These are phyloP conservation scores for Dispira simplex DNA, from an alignment of 192 early-diverging fungal genomes.

Conservation along the genomic window DNA sequence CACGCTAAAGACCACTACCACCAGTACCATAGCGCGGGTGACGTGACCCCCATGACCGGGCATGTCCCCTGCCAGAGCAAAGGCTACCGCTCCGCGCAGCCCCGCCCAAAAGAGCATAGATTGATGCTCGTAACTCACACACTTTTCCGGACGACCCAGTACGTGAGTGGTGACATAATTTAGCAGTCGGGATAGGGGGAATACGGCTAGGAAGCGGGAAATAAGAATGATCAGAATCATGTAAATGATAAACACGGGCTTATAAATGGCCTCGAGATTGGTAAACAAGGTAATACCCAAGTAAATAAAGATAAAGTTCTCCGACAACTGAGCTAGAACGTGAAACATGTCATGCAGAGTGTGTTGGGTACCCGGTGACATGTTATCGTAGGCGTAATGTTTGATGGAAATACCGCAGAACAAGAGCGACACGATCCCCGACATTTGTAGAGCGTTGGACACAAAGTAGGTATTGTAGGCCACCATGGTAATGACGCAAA, in stretches of 20 bases:
- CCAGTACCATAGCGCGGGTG: conserved; percentile 76
- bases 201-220: conserved; percentile 73
- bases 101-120: conserved; percentile 95
- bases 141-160: conserved; percentile 15
- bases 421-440: conserved; percentile 86
- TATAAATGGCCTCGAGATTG: conserved; percentile 46
- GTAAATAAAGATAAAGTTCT: conserved; percentile 98
- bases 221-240: conserved; percentile 69
- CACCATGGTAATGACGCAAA: conserved; percentile 69
- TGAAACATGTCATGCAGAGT: conserved; percentile 88
- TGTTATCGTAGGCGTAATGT: conserved; percentile 88
- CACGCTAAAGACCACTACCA: conserved; percentile 84
- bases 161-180: conserved; percentile 37
- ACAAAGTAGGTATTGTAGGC: conserved; percentile 90
- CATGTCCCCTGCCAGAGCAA: conserved; percentile 68
- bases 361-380: conserved; percentile 56
- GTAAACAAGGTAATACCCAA: conserved; percentile 90
- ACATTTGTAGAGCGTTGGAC: conserved; percentile 72
- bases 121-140: conserved; percentile 44
- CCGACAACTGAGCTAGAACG: conserved; percentile 80
- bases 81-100: conserved; percentile 90
- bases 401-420: conserved; percentile 87
- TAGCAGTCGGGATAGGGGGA: conserved; percentile 67
- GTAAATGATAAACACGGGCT: conserved; percentile 59
- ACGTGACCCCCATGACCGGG: conserved; percentile 28